Percentiles rank a stretch among this genome's conserved stretches.
Conservation (phyloP, 495 filamentous ascomycete species). For the Hypomontagnella submonticulosa region DNA sequence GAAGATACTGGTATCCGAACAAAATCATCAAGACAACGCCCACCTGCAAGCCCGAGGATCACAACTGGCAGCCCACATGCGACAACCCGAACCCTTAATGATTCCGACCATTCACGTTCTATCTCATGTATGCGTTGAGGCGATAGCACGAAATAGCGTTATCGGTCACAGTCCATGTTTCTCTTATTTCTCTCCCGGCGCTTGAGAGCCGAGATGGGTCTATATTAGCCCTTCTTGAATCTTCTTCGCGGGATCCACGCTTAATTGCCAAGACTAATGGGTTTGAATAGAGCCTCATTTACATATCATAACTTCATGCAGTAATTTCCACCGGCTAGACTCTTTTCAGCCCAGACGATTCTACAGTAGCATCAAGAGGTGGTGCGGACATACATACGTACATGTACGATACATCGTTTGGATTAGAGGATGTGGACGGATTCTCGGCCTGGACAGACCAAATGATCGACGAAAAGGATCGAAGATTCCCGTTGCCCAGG, state of each 20-base stretch:
- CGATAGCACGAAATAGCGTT: slow-evolving; percentile 21
- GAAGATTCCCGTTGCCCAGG: slow-evolving; percentile 36
- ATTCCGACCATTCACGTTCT: slow-evolving; percentile 11
- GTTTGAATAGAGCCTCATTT: slow-evolving; percentile 30
- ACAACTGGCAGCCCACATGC: slow-evolving; percentile 25
- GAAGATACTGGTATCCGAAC: slow-evolving; percentile 21
- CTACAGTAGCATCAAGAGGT: slow-evolving; percentile 1
- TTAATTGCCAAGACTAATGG: background rate
- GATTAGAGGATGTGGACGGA: slow-evolving; percentile 22
- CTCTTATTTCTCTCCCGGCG: background rate
- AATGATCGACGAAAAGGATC: slow-evolving; percentile 42
- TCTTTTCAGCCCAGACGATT: slow-evolving; percentile 27
- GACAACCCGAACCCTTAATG: slow-evolving; percentile 21
- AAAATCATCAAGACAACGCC: slow-evolving; percentile 30
- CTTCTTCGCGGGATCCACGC: slow-evolving; percentile 2
- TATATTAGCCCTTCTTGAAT: slow-evolving; percentile 23
- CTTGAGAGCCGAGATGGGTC: slow-evolving; percentile 6
- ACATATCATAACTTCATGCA: slow-evolving; percentile 7
- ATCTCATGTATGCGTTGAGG: slow-evolving; percentile 5
- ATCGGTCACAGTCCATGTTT: background rate
- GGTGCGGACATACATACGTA: slow-evolving; percentile 5
- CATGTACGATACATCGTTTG: background rate
- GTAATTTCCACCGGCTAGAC: background rate
- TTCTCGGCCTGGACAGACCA: slow-evolving; percentile 41
- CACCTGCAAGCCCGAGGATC: slow-evolving; percentile 34